Evolutionary conservation across 805 yeast genomes (phyloP).

Genomic region (Saccharomycopsis schoenii): DNA sequence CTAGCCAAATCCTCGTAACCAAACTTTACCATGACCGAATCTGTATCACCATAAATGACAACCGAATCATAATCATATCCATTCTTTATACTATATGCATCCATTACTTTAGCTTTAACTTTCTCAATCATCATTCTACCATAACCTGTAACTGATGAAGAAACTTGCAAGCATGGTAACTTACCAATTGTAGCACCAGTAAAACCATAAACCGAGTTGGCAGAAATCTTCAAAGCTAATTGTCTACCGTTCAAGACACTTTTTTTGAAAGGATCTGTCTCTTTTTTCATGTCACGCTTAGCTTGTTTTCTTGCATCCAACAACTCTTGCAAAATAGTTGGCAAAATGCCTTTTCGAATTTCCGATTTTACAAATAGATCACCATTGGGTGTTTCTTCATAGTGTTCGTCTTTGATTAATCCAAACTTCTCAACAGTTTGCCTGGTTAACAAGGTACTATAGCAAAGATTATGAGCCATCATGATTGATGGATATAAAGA

Average conservation of each 20-base stretch:
- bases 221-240: conserved; percentile 90
- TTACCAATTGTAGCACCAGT: conserved; percentile 99
- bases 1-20: conserved; percentile 72
- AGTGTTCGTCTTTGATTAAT: conserved; percentile 64
- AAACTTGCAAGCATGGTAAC: conserved; percentile 90
- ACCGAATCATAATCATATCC: conserved; percentile 80
- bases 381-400: conserved; percentile 81
- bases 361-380: conserved; percentile 73
- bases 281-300: conserved; percentile 79
- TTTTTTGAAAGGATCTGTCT: conserved; percentile 86
- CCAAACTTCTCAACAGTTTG: conserved; percentile 56
- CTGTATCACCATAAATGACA: conserved; percentile 97
- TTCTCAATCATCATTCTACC: conserved; percentile 96
- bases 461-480: conserved; percentile 98
- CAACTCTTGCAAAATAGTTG: conserved; percentile 83
- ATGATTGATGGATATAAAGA: conserved; percentile 95
- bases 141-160: conserved; percentile 90
- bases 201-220: conserved; percentile 97
- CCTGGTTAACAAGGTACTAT: conserved; percentile 74
- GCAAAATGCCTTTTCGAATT: conserved; percentile 75
- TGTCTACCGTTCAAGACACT: conserved; percentile 97
- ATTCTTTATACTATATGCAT: conserved; percentile 65
- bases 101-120: conserved; percentile 80
- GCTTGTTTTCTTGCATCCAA: conserved; percentile 90
- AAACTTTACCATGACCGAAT: conserved; percentile 97